Evolutionary conservation across 345 rosid species (phyloP).

Genomic region (Cochlearia excelsa): DNA sequence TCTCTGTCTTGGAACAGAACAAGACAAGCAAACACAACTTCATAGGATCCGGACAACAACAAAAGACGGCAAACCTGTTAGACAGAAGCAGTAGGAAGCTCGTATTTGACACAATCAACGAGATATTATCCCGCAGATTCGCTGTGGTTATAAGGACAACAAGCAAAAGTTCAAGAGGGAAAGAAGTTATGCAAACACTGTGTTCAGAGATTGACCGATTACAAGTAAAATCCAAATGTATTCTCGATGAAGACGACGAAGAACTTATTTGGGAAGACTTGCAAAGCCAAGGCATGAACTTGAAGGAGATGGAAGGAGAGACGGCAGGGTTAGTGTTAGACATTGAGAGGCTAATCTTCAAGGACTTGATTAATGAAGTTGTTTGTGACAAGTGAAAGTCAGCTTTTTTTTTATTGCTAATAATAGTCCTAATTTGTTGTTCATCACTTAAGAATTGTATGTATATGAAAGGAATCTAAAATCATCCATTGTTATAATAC

Average conservation of each 20-base stretch:
- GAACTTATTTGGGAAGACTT: slow-evolving; percentile 53
- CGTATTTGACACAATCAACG: slow-evolving; percentile 67
- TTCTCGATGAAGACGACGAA: slow-evolving; percentile 48
- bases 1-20: slow-evolving; percentile 57
- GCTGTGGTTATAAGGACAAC: slow-evolving; percentile 31
- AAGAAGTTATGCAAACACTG: slow-evolving; percentile 53
- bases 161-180: slow-evolving; percentile 36
- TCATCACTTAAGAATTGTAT: slow-evolving; percentile 28
- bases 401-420: slow-evolving; percentile 35
- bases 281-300: slow-evolving; percentile 44
- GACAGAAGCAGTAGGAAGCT: slow-evolving; percentile 61
- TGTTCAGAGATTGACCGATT: slow-evolving; percentile 64
- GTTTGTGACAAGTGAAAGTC: slow-evolving; percentile 48
- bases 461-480: slow-evolving; percentile 17
- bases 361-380: slow-evolving; percentile 73
- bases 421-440: slow-evolving; percentile 32
- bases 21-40: slow-evolving; percentile 38
- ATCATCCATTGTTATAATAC: slow-evolving; percentile 18
- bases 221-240: slow-evolving; percentile 47
- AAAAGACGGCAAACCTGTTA: slow-evolving; percentile 25
- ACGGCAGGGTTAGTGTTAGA: slow-evolving; percentile 59
- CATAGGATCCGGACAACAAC: slow-evolving; percentile 33
- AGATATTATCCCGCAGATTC: slow-evolving; percentile 51
- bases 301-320: slow-evolving; percentile 50
- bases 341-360: slow-evolving; percentile 77